Evolutionary conservation across 331 rosid genomes (phyloP).

Genomic region (Telfairia occidentalis): DNA sequence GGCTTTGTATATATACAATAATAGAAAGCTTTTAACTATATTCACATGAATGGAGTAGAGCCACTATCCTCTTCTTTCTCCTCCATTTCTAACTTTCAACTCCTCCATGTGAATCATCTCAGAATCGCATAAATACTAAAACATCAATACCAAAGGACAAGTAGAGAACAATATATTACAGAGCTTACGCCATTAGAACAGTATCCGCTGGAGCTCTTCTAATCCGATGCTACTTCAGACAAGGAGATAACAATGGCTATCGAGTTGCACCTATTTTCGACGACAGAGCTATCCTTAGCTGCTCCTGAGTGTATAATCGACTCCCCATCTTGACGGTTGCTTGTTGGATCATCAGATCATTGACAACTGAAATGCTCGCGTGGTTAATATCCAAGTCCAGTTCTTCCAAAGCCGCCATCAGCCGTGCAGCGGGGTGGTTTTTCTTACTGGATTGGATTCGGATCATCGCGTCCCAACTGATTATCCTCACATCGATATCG

Average conservation of each 20-base stretch:
- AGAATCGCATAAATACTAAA: slow-evolving; percentile 1
- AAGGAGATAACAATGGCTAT: background rate
- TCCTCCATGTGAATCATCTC: background rate
- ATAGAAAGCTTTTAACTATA: background rate
- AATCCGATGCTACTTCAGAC: background rate
- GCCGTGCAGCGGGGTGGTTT: slow-evolving; percentile 79
- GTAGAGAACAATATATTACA: slow-evolving; percentile 7
- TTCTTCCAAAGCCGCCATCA: slow-evolving; percentile 83
- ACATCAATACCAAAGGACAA: slow-evolving; percentile 7
- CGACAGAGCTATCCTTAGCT: slow-evolving; percentile 53
- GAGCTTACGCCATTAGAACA: background rate
- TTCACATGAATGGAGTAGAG: background rate
- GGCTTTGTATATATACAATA: slow-evolving; percentile 10
- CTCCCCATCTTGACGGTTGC: slow-evolving; percentile 90
- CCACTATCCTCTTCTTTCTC: background rate
- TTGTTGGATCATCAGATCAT: slow-evolving; percentile 88
- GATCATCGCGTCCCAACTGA: slow-evolving; percentile 93
- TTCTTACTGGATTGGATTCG: slow-evolving; percentile 71
- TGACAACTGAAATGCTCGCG: slow-evolving; percentile 88
- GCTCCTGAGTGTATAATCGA: slow-evolving; percentile 75
- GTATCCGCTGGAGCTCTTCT: background rate
- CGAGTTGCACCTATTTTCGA: background rate
- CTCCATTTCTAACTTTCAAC: background rate
- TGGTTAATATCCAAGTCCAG: slow-evolving; percentile 81
- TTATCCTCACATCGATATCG: slow-evolving; percentile 80